These are phyloP conservation scores for Wallacemonas sp. DNA, from an alignment of 208 protist genomes.

Conservation along the genomic window DNA sequence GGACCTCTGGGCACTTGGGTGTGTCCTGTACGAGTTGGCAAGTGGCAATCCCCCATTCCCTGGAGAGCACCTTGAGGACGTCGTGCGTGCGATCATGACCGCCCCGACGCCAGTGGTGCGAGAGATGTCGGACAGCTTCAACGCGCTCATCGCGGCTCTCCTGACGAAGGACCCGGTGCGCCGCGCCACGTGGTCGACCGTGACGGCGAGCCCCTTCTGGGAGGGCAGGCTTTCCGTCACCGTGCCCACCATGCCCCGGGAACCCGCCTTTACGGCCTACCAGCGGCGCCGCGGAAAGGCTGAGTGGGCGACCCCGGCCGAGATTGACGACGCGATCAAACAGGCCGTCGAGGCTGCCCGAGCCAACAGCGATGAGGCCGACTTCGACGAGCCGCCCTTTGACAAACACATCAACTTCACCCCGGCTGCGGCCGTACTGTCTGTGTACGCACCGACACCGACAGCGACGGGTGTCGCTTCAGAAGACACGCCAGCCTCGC, in stretches of 20 bases:
- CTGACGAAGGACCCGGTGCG: constrained; percentile 84
- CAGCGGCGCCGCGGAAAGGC: constrained; percentile 14
- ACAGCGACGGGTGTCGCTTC: background rate
- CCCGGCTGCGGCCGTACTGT: constrained; percentile 1
- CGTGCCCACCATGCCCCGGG: constrained; percentile 33
- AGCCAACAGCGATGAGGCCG: constrained; percentile 39
- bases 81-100: constrained; percentile 92
- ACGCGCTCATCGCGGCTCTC: constrained; percentile 60
- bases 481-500: background rate
- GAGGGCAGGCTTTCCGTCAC: constrained; percentile 45
- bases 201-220: constrained; percentile 83
- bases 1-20: constrained; percentile 95
- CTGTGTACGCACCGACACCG: background rate
- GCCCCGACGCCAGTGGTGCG: constrained; percentile 31
- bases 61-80: constrained; percentile 83
- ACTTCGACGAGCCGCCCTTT: constrained; percentile 28
- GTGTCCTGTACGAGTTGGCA: constrained; percentile 92
- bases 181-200: constrained; percentile 78
- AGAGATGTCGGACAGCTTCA: constrained; percentile 53
- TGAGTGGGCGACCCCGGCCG: constrained; percentile 23
- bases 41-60: constrained; percentile 94
- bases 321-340: constrained; percentile 30
- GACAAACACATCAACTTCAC: constrained; percentile 79
- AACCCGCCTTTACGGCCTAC: constrained; percentile 73
- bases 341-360: constrained; percentile 34